Base-by-base conservation (phyloP, 345 rosid species). In the Salix exigua region DNA sequence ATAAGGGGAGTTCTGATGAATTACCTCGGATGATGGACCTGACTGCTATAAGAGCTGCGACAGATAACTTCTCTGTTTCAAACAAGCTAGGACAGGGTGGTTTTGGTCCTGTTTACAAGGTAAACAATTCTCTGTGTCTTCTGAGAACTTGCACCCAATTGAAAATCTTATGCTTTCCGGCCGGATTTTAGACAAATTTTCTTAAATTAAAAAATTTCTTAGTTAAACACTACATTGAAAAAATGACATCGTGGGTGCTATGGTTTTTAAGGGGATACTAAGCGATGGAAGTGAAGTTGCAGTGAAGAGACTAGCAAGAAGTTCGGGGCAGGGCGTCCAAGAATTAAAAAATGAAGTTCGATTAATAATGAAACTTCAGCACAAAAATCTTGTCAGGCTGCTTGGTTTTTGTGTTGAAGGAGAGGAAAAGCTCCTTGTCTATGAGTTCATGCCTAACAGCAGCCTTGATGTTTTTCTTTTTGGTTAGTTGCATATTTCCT, bases 401-500 rank as follows among this genome's bases (percentile, higher is more conserved):
- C 83, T 88, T 11, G 89, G 95, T 26, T 91, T 86, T 64, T 88
- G 85, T 40, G 74, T 79, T 8, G 74, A 82, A 9, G 76, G 48
- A 74, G 79, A 81, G 46, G 88, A 88, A 73, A 69, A 77, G 68
- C 66, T 70, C 25, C 90, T 88, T 11, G 82, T 86, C 70, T 88
- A 86, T 35, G 96, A 91, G 67, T 88, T 84, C 69, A 81, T 88
- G 89, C 87, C 88, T 63, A 88, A 91, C 74, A 61, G 72, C 69
- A 84, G 87, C 82, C 87, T 85, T 5, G 86, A 89, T 70, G 35
- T 13, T 10, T 14, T 80, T 61, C 82, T 89, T 12, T 85, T 25
- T 33, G 35, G 35, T 33, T 33, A 33, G 35, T 33, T 33, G 35
- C 0, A 4, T 33, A 33, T 33, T 33, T 33, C 6, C 35, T 33